Evolutionary conservation across 306 rosid genomes (phyloP), one percentile per base, ranked within the genome.

Genomic region (Potentilla sterilis): DNA sequence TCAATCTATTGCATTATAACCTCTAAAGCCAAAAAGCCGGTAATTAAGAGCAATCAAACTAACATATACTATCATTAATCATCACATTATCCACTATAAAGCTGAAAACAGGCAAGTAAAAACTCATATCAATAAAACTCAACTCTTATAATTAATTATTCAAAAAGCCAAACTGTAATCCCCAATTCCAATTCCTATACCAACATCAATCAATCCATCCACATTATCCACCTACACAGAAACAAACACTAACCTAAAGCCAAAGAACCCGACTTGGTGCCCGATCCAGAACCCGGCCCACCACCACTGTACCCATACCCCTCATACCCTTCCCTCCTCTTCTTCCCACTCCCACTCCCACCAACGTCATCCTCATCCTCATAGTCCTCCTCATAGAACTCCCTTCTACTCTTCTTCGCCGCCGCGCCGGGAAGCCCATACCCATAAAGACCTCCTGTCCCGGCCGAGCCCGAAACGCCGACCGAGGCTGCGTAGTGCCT

Each of bases 291-390:
- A 16, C 70, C 70, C 70, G 78, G 51, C 78, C 78, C 78, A 34
- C 89, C 78, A 34, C 89, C 85, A 75, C 86, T 84, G 38, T 78
- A 92, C 49, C 89, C 89, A 74, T 79, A 92, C 12, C 89, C 86
- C 4, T 86, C 97, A 70, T 67, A 88, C 34, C 88, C 90, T 1
- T 94, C 98, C 66, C 96, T 90, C 81, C 96, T 83, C 85, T 89
- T 92, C 92, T 89, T 89, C 69, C 97, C 92, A 68, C 88, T 83
- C 22, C 76, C 75, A 55, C 92, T 84, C 0, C 89, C 88, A 32
- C 80, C 83, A 21, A 75, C 82, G 1, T 85, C 93, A 22, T 89
- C 97, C 9, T 92, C 97, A 49, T 86, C 96, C 16, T 90, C 97
- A 49, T 85, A 85, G 55, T 91, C 96, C 6, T 92, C 98, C 67